Evolutionary conservation across 1,284 basidiomycete species (phyloP).

Genomic region (Apiotrichum domesticum): DNA sequence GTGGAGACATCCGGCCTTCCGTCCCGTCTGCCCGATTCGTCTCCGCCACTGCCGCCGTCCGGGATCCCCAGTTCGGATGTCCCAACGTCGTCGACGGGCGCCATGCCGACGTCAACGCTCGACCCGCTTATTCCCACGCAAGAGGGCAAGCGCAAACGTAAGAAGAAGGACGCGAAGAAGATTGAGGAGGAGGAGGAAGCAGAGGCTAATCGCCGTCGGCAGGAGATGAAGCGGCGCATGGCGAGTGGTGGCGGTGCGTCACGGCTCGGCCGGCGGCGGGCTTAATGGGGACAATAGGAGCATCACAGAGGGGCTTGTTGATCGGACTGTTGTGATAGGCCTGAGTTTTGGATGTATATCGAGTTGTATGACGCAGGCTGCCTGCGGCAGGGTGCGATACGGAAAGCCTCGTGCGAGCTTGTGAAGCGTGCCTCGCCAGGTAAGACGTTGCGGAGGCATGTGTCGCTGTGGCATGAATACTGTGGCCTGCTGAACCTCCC

Average conservation of each 20-base stretch:
- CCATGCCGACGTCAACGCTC: constrained; percentile 5
- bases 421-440: too few relatives aligned
- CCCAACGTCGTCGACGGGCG: background rate
- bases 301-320: too few relatives aligned
- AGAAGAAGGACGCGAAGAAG: constrained; percentile 25
- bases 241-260: constrained; percentile 24
- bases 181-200: constrained; percentile 34
- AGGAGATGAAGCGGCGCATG: constrained; percentile 35
- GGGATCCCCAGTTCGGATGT: background rate
- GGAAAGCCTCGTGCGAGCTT: too few relatives aligned
- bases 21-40: background rate
- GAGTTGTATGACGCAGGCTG: too few relatives aligned
- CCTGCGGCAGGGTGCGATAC: too few relatives aligned
- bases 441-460: too few relatives aligned
- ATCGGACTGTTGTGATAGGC: too few relatives aligned
- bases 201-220: constrained; percentile 21
- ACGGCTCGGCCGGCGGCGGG: constrained; percentile 6
- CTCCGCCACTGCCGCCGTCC: background rate
- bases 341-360: too few relatives aligned
- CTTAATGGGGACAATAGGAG: background rate
- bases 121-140: constrained; percentile 15
- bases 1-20: background rate
- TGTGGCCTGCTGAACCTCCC: too few relatives aligned
- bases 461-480: too few relatives aligned
- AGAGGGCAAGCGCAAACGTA: constrained; percentile 11